phyloP scores from a whole-genome alignment of 225 moss, liverwort and hornwort species.

The Physcomitrellopsis africana region DNA sequence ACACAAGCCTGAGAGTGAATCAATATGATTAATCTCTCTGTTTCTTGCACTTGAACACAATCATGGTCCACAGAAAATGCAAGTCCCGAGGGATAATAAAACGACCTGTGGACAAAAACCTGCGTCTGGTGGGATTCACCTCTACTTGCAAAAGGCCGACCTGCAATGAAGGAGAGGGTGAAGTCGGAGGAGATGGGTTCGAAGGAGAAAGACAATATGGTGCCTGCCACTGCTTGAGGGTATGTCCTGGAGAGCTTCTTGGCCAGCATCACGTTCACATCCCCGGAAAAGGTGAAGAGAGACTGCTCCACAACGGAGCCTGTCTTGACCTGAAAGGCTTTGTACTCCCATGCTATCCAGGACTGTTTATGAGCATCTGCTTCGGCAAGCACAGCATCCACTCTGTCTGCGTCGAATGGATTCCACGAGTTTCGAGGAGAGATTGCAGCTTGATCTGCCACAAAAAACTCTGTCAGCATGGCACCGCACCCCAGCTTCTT shows the following conservation, averaged over 20 bases:
- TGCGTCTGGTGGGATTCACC: constrained; percentile 37
- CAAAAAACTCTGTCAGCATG: constrained; percentile 89
- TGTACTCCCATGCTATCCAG: constrained; percentile 97
- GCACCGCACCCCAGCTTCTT: constrained; percentile 79
- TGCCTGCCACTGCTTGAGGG: constrained; percentile 72
- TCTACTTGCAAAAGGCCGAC: neutral
- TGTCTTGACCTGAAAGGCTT: constrained; percentile 79
- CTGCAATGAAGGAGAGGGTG: constrained; percentile 56
- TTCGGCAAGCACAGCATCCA: constrained; percentile 60
- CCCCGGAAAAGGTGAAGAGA: constrained; percentile 61
- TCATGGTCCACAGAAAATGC: constrained; percentile 43
- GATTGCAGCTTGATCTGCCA: constrained; percentile 40
- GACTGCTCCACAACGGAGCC: constrained; percentile 75
- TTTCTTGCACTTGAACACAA: constrained; percentile 65
- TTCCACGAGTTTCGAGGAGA: neutral
- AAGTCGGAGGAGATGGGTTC: constrained; percentile 67
- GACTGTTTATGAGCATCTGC: constrained; percentile 76
- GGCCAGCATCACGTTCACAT: constrained; percentile 61
- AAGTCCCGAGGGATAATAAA: constrained; percentile 71
- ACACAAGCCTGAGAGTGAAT: constrained; percentile 65
- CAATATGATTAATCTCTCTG: constrained; percentile 51
- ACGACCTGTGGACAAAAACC: constrained; percentile 69
- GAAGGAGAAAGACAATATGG: constrained; percentile 66
- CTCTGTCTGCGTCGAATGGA: constrained; percentile 18
- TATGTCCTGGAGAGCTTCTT: constrained; percentile 78